Conservation (phyloP, 108 stramenopile genomes). For the Fragilariopsis cylindrus region DNA sequence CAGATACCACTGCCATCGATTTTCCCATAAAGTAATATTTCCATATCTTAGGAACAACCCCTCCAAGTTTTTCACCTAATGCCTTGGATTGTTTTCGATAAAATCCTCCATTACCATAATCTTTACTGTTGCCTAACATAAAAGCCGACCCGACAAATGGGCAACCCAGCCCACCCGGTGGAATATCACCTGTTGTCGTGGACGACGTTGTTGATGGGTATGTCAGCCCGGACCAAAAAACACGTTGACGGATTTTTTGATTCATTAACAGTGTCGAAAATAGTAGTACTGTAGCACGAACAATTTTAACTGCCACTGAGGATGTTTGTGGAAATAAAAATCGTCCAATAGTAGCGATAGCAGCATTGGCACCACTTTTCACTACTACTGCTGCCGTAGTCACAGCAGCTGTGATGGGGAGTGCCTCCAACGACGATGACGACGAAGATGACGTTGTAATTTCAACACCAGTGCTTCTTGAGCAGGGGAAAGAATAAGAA, state of each 20-base stretch:
- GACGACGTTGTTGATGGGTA: not conserved
- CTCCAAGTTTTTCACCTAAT: not conserved
- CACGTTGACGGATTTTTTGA: not conserved
- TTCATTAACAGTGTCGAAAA: too few species aligned
- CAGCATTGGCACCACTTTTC: too few species aligned
- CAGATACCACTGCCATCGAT: constrained; percentile 34
- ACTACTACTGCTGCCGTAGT: too few species aligned
- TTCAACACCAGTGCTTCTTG: too few species aligned
- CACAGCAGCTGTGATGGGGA: too few species aligned
- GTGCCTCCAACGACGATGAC: too few species aligned
- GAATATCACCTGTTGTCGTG: not conserved
- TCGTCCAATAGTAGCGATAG: too few species aligned
- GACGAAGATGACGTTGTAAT: too few species aligned
- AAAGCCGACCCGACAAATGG: constrained; percentile 16
- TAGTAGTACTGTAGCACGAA: too few species aligned
- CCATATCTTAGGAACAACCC: constrained; percentile 8
- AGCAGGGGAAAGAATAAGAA: too few species aligned
- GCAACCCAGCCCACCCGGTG: constrained; percentile 30
- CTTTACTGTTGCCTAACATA: not conserved
- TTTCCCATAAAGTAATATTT: constrained; percentile 28
- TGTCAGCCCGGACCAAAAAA: not conserved
- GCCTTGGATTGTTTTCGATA: not conserved
- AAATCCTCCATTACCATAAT: constrained; percentile 1
- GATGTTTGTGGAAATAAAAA: too few species aligned
- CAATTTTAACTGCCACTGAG: too few species aligned